Evolutionary conservation across 768 basidiomycete species (phyloP), one percentile per base, ranked within the genome.

Genomic region (Rhodotorula diobovata): DNA sequence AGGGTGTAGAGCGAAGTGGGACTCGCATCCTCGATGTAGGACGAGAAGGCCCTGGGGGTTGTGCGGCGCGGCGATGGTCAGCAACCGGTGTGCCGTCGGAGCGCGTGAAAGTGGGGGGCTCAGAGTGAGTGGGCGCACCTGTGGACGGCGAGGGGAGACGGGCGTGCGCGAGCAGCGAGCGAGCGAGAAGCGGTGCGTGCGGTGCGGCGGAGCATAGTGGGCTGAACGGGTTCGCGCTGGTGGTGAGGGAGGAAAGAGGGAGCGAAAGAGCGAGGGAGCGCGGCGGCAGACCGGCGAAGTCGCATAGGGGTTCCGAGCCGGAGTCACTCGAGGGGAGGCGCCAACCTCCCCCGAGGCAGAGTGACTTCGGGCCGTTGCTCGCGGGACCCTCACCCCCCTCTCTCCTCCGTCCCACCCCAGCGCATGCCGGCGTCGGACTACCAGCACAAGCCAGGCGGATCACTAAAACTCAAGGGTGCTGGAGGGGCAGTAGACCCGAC

Each of bases 401-500:
- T n/a, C 23, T 12, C 25, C 25, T 50, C 48, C 48, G n/a, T n/a
- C n/a, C n/a, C n/a, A n/a, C n/a, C n/a, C n/a, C n/a, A 23, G 48
- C 48, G 32, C 20, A 72, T 72, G 66, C 61, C 66, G 12, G 25
- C 61, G 89, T 87, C 88, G 67, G 90, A 90, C 81, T 93, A 94
- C 81, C 87, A 89, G 82, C 84, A 89, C 81, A 43, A 43, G 66
- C 58, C 58, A 21, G 89, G 90, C 59, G 91, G 92, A 79, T 87
- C 90, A 75, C 89, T 94, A 80, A 94, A 92, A 81, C 85, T 94
- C 78, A 94, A 93, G 82, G 87, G 89, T n/a, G 87, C 85, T 46
- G 88, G 83, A 83, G 71, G 57, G 2, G 45, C 37, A 28, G 35
- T 57, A 6, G 68, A 54, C 30, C 64, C 64, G 14, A 25, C 67